These are phyloP conservation scores for Canariomyces notabilis DNA, from an alignment of 2,329 filamentous ascomycete genomes.

Conservation along the genomic window DNA sequence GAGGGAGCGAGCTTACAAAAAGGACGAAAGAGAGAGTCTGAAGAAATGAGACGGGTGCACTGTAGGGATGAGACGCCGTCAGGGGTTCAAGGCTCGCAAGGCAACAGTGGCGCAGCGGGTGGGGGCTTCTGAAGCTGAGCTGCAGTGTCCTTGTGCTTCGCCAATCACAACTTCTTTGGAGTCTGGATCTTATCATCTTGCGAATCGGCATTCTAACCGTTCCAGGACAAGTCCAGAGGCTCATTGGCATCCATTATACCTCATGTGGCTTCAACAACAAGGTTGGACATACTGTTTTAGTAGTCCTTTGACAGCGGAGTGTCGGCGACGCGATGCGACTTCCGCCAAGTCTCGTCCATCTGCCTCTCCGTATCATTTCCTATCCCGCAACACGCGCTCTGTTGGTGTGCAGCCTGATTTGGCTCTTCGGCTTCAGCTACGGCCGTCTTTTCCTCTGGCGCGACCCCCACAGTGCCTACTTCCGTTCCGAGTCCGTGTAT, in stretches of 20 bases:
- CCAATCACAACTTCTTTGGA: too few species aligned
- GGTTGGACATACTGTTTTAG: too few species aligned
- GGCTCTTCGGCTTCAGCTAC: conserved; percentile 17
- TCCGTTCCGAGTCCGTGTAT: conserved; percentile 15
- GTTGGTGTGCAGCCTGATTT: conserved; percentile 5
- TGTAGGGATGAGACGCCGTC: too few species aligned
- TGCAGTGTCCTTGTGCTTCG: too few species aligned
- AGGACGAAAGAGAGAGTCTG: too few species aligned
- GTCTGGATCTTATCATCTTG: too few species aligned
- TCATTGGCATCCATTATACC: too few species aligned
- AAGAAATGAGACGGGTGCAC: too few species aligned
- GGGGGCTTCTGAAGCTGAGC: neutral
- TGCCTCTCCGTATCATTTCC: conserved; percentile 1
- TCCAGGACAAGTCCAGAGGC: too few species aligned
- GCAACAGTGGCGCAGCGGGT: conserved; percentile 17
- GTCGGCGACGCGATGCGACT: neutral
- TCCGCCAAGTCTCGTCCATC: neutral
- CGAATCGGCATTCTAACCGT: too few species aligned
- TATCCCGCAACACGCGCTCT: conserved; percentile 6
- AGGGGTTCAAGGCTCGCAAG: conserved; percentile 4
- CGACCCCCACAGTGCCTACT: conserved; percentile 19
- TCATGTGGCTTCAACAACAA: too few species aligned
- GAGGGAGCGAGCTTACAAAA: too few species aligned
- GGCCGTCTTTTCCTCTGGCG: conserved; percentile 17
- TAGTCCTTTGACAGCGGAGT: neutral